Evolutionary conservation across 768 basidiomycete genomes (phyloP), one percentile per base, ranked within the genome.

Genomic region (Rhodotorula babjevae): DNA sequence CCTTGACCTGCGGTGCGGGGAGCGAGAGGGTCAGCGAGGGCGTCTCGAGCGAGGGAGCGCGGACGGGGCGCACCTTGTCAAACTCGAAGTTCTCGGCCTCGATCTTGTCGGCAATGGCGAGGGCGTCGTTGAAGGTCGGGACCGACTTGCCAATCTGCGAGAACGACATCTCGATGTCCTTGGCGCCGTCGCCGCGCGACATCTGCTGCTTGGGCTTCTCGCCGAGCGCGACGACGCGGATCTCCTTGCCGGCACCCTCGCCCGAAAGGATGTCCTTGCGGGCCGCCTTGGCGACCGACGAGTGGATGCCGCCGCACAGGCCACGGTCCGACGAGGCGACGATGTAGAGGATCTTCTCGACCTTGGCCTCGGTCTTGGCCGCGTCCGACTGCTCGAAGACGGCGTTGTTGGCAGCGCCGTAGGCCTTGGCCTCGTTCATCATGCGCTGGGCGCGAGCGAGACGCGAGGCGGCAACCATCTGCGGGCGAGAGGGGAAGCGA

Each of bases 301-400:
- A 98, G 85, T 98, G 95, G 79, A 99, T 95, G 86, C 96, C 95
- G 84, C 96, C 95, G 80, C 95, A 99, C 69, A 99, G 91, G 83
- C 96, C 95, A 84, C 94, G 93, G 88, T 98, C 95, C 67, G 95
- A 97, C 59, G 95, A 96, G 79, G 96, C 83, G 81, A 94, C 92
- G 77, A 98, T 81, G 85, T 95, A 93, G 77, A 98, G 92, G 80
- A 90, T 91, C 80, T 83, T 84, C 69, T 78, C 78, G 81, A 86
- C 87, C 79, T 88, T 85, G 58, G 87, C 84, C 68, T 80, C 76
- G 21, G 77, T 75, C 68, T 79, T 76, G 31, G 87, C 84, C 55
- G 86, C 84, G 80, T 91, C 90, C 21, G 89, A 84, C 82, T 95
- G 86, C 68, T 87, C 85, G 84, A 94, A 96, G 78, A 98, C 87